Evolutionary conservation across 495 filamentous ascomycete genomes (phyloP), one percentile per base, ranked within the genome.

Genomic region (Durotheca rogersii): DNA sequence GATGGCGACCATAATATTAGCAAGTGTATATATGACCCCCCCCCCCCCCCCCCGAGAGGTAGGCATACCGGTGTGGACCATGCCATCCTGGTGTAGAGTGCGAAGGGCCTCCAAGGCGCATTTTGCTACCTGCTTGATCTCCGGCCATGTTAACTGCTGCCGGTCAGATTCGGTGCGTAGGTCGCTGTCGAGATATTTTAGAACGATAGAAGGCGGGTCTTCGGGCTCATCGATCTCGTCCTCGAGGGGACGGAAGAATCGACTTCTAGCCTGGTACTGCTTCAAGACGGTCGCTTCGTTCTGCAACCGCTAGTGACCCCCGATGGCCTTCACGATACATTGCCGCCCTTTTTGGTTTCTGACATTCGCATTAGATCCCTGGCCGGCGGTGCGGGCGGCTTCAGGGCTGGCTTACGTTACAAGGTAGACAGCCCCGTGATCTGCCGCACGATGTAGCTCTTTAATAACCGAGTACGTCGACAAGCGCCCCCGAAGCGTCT

Each of bases 241-340:
- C 39, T 73, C 42, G 29, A 75, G 51, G 11, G 65, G 67, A 17
- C 65, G 67, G 16, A 72, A 39, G 45, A 47, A 57, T 0, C 64
- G 61, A 2, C 65, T 68, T 36, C 59, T 42, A 35, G 39, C 18
- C 53, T 71, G 70, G 57, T 73, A 74, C 53, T 53, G 67, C 41
- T 60, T 65, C 10, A 75, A 64, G 49, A 77, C 43, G 38, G 72
- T 64, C 18, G 64, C 62, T 54, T 77, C 72, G 49, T 76, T 75
- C 30, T 64, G 54, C 15, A 74, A 39, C 14, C 66, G 67, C 60
- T 53, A 63, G 50, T 73, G 66, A 41, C 43, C 41, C 9, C 60
- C 49, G 19, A 66, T 62, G 37, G 60, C 71, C 54, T 74, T 74
- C 36, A 71, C 56, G 35, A 72, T 64, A 14, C 70, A 66, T 23